Evolutionary conservation across 1,139 yeast species (phyloP), one percentile per base, ranked within the genome.

Genomic region (Sugiyamaella xylanicola): DNA sequence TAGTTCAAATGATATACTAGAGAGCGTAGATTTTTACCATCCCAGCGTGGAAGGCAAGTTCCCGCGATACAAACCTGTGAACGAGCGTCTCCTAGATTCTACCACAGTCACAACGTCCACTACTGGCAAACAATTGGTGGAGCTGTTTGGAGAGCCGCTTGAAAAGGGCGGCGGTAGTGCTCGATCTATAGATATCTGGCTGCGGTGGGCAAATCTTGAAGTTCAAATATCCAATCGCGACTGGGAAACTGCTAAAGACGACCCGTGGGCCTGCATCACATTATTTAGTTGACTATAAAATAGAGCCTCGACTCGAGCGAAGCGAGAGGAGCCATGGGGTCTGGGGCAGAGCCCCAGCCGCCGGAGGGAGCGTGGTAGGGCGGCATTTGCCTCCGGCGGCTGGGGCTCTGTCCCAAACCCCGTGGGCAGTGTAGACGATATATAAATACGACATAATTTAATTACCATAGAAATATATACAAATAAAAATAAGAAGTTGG

Each of bases 151-250:
- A 4, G 71, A 67, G 51, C 71, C 71, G 1, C 16, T 37, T 0
- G 67, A 66, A 36, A 67, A 67, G 46, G 68, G 67, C 1, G 68
- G 69, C 3, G 68, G 67, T 1, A 43, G 54, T 20, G 53, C 62
- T 17, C 54, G 53, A 21, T 44, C 55, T 4, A 59, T 65, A 29
- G 64, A 64, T 27, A 67, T 67, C 13, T 67, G 71, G 71, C 53
- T 67, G 39, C 56, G 70, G n/a, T 67, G 69, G 68, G 42, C 44
- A 2, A 39, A 51, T 3, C 49, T 67, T 19, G 66, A 67, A 52
- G 66, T 64, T 7, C 66, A 62, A n/a, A 50, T 67, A 13, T 55
- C 58, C 7, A 56, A 59, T n/a, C 54, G 63, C 8, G 60, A 63
- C 51, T 67, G 71, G 71, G 65, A 65, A n/a, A 54, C 54, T 5